Evolutionary conservation across 805 yeast species (phyloP).

Genomic region (Candida palmyrensis): DNA sequence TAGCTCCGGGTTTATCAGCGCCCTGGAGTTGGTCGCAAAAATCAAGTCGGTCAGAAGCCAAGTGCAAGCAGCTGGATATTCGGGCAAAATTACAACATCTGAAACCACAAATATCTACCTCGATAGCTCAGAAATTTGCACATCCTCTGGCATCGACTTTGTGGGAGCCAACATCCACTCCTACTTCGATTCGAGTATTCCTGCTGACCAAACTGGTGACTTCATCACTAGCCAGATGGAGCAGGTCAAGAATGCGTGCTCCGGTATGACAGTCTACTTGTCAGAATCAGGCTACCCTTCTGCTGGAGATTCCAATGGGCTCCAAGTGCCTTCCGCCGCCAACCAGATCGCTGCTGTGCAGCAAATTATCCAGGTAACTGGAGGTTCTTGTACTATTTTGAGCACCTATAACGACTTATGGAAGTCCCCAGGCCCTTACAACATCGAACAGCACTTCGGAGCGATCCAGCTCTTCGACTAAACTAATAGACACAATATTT

Average conservation of each 20-base stretch:
- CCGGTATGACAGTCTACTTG: slow-evolving; percentile 48
- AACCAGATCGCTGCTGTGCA: slow-evolving; percentile 72
- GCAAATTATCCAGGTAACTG: slow-evolving; percentile 53
- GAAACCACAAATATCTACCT: slow-evolving; percentile 82
- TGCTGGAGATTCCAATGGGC: slow-evolving; percentile 65
- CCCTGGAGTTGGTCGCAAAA: slow-evolving; percentile 56
- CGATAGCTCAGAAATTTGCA: slow-evolving; percentile 63
- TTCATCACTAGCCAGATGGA: slow-evolving; percentile 62
- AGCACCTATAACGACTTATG: slow-evolving; percentile 82
- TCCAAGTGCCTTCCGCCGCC: slow-evolving; percentile 60
- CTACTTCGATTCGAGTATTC: slow-evolving; percentile 61
- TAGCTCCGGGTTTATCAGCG: slow-evolving; percentile 55
- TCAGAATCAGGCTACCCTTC: slow-evolving; percentile 92
- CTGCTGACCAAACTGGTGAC: slow-evolving; percentile 65
- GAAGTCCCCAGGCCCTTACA: slow-evolving; percentile 81
- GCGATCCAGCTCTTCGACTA: slow-evolving; percentile 36
- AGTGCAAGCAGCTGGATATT: slow-evolving; percentile 66
- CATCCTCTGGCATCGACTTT: slow-evolving; percentile 64
- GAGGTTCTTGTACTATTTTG: slow-evolving; percentile 62
- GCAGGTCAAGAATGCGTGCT: slow-evolving; percentile 53
- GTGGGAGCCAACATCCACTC: slow-evolving; percentile 87
- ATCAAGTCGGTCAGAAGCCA: slow-evolving; percentile 57
- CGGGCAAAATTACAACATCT: slow-evolving; percentile 74
- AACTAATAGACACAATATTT: slow-evolving; percentile 1
- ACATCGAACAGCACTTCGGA: slow-evolving; percentile 87